phyloP scores from a whole-genome alignment of 768 basidiomycete species.

The Trametes gibbosa region DNA sequence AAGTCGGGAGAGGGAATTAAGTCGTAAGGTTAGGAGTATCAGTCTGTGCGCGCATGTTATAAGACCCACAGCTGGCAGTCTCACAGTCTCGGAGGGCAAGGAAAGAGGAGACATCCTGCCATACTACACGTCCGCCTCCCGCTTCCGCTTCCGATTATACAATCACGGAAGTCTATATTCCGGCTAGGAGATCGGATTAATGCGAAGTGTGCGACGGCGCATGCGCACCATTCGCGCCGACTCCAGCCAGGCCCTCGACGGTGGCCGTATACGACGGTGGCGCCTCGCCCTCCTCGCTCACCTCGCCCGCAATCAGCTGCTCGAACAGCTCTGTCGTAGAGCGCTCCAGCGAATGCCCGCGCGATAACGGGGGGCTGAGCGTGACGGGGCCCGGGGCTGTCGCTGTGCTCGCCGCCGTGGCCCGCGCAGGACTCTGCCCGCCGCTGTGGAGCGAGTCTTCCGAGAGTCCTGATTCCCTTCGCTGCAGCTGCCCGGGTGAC shows the following conservation, averaged over 20 bases:
- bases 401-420: neutral
- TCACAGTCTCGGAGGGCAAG: too few species aligned
- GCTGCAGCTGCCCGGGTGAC: slow-evolving; percentile 1
- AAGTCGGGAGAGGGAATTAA: too few species aligned
- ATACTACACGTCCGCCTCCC: too few species aligned
- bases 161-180: too few species aligned
- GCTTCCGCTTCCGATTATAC: too few species aligned
- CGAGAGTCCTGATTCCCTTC: slow-evolving; percentile 6
- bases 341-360: slow-evolving; percentile 35
- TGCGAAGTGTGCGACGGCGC: neutral
- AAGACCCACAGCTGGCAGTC: too few species aligned
- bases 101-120: too few species aligned
- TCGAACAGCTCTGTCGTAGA: slow-evolving; percentile 55
- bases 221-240: neutral
- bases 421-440: slow-evolving; percentile 1
- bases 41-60: too few species aligned
- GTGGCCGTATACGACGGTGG: slow-evolving; percentile 69
- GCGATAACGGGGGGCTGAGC: slow-evolving; percentile 12
- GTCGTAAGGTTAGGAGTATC: too few species aligned
- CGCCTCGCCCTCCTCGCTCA: slow-evolving; percentile 76
- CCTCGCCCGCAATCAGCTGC: slow-evolving; percentile 77
- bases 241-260: neutral
- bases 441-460: slow-evolving; percentile 4
- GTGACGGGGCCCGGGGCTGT: too few species aligned
- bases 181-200: too few species aligned